A percentile compares a stretch with the other conserved stretches of the same genome.
Conservation (phyloP, 176 grass and related monocot species). For the Hsuehochloa calcarea region DNA sequence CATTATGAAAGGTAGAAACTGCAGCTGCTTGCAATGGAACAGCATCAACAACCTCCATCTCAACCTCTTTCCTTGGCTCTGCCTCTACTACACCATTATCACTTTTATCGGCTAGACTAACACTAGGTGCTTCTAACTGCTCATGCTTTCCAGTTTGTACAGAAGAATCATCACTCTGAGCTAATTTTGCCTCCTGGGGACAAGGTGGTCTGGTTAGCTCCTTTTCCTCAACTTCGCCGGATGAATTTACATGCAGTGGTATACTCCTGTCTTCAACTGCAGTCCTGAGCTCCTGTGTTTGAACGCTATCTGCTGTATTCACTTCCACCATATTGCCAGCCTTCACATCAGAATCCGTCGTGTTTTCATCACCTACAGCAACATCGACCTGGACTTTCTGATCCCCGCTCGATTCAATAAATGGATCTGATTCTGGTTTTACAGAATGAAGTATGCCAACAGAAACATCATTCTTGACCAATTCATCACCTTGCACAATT, state of each 20-base stretch:
- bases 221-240: background rate
- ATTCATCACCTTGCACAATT: constrained; percentile 10
- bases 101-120: constrained; percentile 25
- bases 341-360: constrained; percentile 23
- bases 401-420: background rate
- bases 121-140: constrained; percentile 1
- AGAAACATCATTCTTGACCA: constrained; percentile 19
- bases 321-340: constrained; percentile 5
- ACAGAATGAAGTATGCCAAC: constrained; percentile 1
- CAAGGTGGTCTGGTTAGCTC: background rate
- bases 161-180: constrained; percentile 18
- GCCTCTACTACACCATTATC: constrained; percentile 10
- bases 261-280: background rate
- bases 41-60: constrained; percentile 16
- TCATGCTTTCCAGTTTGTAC: constrained; percentile 17
- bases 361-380: constrained; percentile 10
- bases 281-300: constrained; percentile 1
- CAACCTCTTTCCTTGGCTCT: constrained; percentile 12
- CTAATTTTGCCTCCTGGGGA: background rate
- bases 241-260: background rate
- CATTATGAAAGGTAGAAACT: constrained; percentile 13
- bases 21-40: background rate
- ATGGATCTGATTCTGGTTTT: constrained; percentile 24
- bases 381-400: constrained; percentile 7
- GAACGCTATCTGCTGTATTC: background rate